A percentile compares a stretch with the other conserved stretches of the same genome.
Evolutionary conservation across 805 yeast genomes (phyloP).

Genomic region (Middelhovenomyces tepae): DNA sequence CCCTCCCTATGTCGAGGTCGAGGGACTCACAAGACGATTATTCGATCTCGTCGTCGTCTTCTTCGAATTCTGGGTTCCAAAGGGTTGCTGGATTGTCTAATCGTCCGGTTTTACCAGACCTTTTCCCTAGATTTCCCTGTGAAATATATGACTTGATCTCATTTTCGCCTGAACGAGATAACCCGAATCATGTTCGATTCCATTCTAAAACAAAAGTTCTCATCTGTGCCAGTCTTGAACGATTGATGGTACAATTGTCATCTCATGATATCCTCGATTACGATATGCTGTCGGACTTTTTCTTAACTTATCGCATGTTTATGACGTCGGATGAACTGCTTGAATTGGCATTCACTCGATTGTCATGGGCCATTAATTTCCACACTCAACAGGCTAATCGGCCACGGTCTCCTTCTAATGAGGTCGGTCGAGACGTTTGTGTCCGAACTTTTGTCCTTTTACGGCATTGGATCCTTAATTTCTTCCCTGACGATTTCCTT

Average conservation of each 20-base stretch:
- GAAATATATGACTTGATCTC: slow-evolving; percentile 11
- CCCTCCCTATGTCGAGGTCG: too few species aligned
- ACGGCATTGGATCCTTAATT: slow-evolving; percentile 85
- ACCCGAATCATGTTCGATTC: slow-evolving; percentile 2
- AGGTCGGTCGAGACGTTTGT: slow-evolving; percentile 55
- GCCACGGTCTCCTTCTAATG: slow-evolving; percentile 10
- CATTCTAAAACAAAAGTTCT: slow-evolving; percentile 5
- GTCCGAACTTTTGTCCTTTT: slow-evolving; percentile 79
- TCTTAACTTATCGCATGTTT: slow-evolving; percentile 72
- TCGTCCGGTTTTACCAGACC: too few species aligned
- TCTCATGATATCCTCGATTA: slow-evolving; percentile 72
- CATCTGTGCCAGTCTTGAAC: slow-evolving; percentile 18
- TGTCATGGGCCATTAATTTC: slow-evolving; percentile 57
- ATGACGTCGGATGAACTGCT: slow-evolving; percentile 50
- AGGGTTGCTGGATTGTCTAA: too few species aligned
- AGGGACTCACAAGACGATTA: too few species aligned
- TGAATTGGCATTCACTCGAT: slow-evolving; percentile 51
- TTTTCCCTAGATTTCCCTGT: slow-evolving; percentile 12
- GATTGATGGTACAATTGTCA: slow-evolving; percentile 37
- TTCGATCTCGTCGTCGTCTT: too few species aligned
- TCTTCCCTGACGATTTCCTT: slow-evolving; percentile 77
- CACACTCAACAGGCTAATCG: slow-evolving; percentile 9
- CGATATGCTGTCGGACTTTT: slow-evolving; percentile 72
- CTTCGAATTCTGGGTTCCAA: too few species aligned
- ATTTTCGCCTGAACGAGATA: slow-evolving; percentile 11